A percentile compares a stretch with the other conserved stretches of the same genome.
Conservation (phyloP, 2,329 filamentous ascomycete species). For the Apiospora hydei region DNA sequence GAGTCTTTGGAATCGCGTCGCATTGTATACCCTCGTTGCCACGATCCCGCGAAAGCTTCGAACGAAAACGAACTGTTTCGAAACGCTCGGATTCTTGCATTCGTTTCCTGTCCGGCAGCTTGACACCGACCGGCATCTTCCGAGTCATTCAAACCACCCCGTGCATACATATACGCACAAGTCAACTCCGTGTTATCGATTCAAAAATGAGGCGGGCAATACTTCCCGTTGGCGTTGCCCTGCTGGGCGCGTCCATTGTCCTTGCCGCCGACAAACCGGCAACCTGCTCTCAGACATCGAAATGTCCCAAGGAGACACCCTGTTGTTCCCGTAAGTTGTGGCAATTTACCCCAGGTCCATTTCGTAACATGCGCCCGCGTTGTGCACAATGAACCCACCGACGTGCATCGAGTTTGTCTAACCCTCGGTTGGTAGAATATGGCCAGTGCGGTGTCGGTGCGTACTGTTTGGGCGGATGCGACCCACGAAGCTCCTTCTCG, state of each 20-base stretch:
- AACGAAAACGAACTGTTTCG: slow-evolving; percentile 15
- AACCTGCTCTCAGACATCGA: slow-evolving; percentile 56
- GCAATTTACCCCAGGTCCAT: not conserved
- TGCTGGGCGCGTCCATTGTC: slow-evolving; percentile 48
- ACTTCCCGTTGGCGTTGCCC: slow-evolving; percentile 46
- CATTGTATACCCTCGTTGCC: slow-evolving; percentile 11
- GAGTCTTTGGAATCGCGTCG: not conserved
- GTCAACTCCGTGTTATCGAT: not conserved
- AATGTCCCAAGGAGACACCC: slow-evolving; percentile 76
- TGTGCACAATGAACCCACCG: slow-evolving; percentile 2
- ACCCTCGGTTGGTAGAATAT: slow-evolving; percentile 69
- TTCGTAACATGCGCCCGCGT: slow-evolving; percentile 23
- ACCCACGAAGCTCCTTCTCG: slow-evolving; percentile 82
- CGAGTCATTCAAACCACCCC: not conserved
- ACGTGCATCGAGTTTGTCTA: slow-evolving; percentile 13
- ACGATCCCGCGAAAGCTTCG: not conserved
- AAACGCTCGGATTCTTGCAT: slow-evolving; percentile 6
- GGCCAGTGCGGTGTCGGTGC: slow-evolving; percentile 92
- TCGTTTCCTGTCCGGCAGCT: slow-evolving; percentile 11
- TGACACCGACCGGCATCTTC: slow-evolving; percentile 8
- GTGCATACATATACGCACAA: slow-evolving; percentile 5
- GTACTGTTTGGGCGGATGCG: slow-evolving; percentile 95
- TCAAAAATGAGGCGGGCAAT: slow-evolving; percentile 10
- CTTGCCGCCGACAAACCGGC: slow-evolving; percentile 46
- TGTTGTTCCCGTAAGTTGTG: slow-evolving; percentile 80